Conservation (phyloP, 2,329 filamentous ascomycete species). For the Dothiorella sarmentorum region DNA sequence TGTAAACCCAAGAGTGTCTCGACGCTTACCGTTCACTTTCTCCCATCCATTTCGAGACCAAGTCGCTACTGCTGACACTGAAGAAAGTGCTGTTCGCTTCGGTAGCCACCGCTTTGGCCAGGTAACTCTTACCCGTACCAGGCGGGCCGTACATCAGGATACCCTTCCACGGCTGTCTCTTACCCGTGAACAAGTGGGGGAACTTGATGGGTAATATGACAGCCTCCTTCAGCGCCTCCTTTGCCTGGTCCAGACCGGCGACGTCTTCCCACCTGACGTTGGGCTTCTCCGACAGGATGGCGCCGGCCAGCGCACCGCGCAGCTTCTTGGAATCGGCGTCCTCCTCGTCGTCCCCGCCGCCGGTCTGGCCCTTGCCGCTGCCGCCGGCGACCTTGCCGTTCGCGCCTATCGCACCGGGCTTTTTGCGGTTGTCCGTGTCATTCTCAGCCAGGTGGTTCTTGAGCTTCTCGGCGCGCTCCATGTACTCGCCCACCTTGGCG, state of each 20-base stretch:
- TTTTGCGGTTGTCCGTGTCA: conserved; percentile 64
- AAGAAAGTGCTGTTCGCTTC: conserved; percentile 99
- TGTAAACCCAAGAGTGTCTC: not conserved
- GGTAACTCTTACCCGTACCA: conserved; percentile 94
- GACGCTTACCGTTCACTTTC: conserved; percentile 84
- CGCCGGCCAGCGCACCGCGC: conserved; percentile 81
- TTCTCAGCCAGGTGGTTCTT: conserved; percentile 81
- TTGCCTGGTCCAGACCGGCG: conserved; percentile 86
- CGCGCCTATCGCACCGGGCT: conserved; percentile 66
- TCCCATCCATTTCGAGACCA: conserved; percentile 99
- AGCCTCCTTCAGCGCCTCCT: conserved; percentile 96
- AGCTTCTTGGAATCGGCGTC: conserved; percentile 96
- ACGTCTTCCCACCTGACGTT: conserved; percentile 99
- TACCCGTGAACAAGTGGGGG: conserved; percentile 91
- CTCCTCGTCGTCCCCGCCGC: conserved; percentile 60
- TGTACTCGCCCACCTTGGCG: conserved; percentile 91
- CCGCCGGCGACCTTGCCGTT: conserved; percentile 66
- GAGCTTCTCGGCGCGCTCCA: conserved; percentile 97
- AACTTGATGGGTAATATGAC: conserved; percentile 98
- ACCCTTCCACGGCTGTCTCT: conserved; percentile 96
- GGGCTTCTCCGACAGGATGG: conserved; percentile 90
- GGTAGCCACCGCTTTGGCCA: conserved; percentile 95
- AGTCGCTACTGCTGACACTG: conserved; percentile 92
- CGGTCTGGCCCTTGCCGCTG: conserved; percentile 60
- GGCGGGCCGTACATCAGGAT: conserved; percentile 95